Evolutionary conservation across 2,329 filamentous ascomycete genomes (phyloP).

Genomic region (Xylaria sp.): DNA sequence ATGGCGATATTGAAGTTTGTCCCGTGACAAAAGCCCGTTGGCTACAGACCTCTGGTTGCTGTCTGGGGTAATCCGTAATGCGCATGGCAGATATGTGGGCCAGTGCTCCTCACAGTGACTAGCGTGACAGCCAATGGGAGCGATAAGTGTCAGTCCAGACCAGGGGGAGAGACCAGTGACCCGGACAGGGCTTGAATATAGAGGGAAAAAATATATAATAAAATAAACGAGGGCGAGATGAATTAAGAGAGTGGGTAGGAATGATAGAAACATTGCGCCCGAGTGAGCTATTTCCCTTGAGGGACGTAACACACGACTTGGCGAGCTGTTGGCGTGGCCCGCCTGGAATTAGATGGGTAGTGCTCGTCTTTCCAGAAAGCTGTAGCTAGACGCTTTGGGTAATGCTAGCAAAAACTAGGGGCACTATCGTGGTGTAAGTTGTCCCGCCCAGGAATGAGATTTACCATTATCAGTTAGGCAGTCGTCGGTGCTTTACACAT

Average conservation of each 20-base stretch:
- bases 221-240: neutral
- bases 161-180: constrained; percentile 7
- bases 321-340: no score
- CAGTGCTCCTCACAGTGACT: constrained; percentile 1
- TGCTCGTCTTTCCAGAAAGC: neutral
- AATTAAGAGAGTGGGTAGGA: neutral
- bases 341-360: neutral
- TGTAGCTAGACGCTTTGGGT: neutral
- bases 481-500: neutral
- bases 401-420: neutral
- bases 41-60: constrained; percentile 1
- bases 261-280: neutral
- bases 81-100: neutral
- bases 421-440: neutral
- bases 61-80: constrained; percentile 4
- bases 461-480: constrained; percentile 2
- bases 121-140: constrained; percentile 8
- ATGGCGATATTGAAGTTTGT: neutral
- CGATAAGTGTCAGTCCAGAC: neutral
- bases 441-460: neutral
- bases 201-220: neutral
- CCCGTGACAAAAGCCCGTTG: neutral
- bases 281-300: neutral
- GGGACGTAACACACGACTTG: neutral
- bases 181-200: neutral